phyloP scores from a whole-genome alignment of 345 rosid genomes.

The Trapa bicornis region DNA sequence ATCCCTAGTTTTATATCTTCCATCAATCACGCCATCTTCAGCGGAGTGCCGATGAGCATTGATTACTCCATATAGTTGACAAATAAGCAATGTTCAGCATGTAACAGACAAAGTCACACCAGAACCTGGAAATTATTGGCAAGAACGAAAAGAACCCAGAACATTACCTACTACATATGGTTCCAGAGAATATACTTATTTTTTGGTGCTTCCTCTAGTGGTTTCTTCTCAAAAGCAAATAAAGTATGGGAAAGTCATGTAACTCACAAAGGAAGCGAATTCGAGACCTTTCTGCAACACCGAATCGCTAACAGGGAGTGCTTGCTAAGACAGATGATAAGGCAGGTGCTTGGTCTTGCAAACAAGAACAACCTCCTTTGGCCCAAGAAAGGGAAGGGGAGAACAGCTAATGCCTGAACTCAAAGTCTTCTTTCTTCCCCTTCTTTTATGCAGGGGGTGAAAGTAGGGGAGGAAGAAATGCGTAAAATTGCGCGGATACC shows the following conservation, averaged over 20 bases:
- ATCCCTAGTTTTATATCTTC: neutral
- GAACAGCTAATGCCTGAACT: neutral
- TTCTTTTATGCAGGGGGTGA: neutral
- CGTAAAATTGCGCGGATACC: slow-evolving; percentile 3
- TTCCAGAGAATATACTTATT: neutral
- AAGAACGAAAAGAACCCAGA: neutral
- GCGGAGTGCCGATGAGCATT: neutral
- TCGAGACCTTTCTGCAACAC: neutral
- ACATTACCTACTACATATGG: neutral
- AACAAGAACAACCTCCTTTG: neutral
- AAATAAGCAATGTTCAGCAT: neutral
- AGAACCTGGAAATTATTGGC: neutral
- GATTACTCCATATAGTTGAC: neutral
- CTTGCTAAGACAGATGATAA: neutral
- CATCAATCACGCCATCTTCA: neutral
- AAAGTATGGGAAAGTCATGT: neutral
- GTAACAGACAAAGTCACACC: neutral
- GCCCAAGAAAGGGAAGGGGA: too few relatives aligned
- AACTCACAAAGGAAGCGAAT: neutral
- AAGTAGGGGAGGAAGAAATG: neutral
- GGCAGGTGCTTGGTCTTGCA: neutral
- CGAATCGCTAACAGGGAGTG: neutral
- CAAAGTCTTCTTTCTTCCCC: neutral
- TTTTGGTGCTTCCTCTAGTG: neutral
- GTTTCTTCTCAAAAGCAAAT: neutral